Percentiles rank a stretch among this genome's conserved stretches.
Evolutionary conservation across 75 land plant genomes (phyloP).

Genomic region (Cryptomeria japonica): DNA sequence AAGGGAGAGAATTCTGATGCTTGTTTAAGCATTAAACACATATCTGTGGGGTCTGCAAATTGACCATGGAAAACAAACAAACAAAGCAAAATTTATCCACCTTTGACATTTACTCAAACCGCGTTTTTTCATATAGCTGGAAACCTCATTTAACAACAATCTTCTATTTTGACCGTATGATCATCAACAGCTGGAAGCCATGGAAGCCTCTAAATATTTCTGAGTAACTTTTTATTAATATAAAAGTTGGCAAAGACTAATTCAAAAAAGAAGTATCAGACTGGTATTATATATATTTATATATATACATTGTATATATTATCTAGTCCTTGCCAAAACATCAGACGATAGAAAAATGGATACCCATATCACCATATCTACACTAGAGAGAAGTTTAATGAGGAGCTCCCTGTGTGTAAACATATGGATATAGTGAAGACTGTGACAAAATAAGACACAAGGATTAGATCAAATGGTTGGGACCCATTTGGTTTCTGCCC

Average conservation of each 20-base stretch:
- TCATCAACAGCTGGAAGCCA: neutral
- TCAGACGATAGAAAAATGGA: neutral
- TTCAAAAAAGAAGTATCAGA: neutral
- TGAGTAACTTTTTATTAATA: neutral
- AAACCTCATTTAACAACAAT: neutral
- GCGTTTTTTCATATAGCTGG: constrained; percentile 7
- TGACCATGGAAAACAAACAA: neutral
- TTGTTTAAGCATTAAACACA: neutral
- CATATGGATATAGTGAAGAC: neutral
- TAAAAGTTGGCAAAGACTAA: neutral
- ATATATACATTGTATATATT: neutral
- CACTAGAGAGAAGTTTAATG: neutral
- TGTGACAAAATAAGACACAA: neutral
- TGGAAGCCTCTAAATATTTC: neutral
- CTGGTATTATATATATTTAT: neutral
- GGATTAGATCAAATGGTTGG: neutral
- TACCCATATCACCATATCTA: neutral
- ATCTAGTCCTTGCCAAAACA: neutral
- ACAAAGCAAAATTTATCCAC: neutral
- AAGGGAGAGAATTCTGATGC: neutral
- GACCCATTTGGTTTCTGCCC: neutral
- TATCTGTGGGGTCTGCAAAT: constrained; percentile 3
- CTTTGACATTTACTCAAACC: constrained; percentile 11
- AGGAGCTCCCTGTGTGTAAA: neutral
- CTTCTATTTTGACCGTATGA: neutral